Evolutionary conservation across 441 rosid species (phyloP).

Genomic region (Sinapis alba): DNA sequence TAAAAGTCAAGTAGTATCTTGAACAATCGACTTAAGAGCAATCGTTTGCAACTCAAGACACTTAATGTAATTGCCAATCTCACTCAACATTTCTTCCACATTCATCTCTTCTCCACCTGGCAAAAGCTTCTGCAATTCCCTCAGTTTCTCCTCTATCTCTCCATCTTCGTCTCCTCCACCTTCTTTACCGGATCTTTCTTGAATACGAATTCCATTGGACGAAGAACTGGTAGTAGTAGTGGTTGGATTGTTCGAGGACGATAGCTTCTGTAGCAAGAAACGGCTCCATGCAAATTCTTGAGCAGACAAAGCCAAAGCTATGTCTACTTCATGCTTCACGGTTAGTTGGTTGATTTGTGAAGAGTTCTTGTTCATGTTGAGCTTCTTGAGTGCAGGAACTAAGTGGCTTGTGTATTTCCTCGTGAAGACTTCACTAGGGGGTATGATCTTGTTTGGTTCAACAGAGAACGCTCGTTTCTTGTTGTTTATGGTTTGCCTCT

Average conservation of each 20-base stretch:
- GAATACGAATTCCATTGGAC: background rate
- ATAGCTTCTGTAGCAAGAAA: conserved; percentile 37
- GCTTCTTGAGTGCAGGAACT: conserved; percentile 41
- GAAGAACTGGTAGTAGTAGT: conserved; percentile 6
- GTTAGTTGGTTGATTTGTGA: conserved; percentile 7
- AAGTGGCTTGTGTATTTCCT: conserved; percentile 42
- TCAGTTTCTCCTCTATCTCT: conserved; percentile 15
- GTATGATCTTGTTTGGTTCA: conserved; percentile 33
- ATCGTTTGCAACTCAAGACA: conserved; percentile 46
- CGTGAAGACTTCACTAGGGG: conserved; percentile 16
- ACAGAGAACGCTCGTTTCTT: conserved; percentile 34
- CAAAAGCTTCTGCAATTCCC: conserved; percentile 33
- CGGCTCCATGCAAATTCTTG: conserved; percentile 46
- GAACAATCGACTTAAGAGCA: conserved; percentile 38
- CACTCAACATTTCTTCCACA: conserved; percentile 41
- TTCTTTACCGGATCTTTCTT: conserved; percentile 21
- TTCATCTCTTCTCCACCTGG: conserved; percentile 46
- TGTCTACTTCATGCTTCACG: conserved; percentile 45
- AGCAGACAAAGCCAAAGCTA: conserved; percentile 43
- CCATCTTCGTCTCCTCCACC: conserved; percentile 10
- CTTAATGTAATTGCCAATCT: conserved; percentile 40
- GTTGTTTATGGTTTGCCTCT: conserved; percentile 30
- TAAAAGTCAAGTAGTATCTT: conserved; percentile 13
- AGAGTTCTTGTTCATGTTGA: conserved; percentile 16
- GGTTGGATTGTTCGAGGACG: conserved; percentile 1